Conservation (phyloP, 306 rosid genomes). For the Morella rubra region DNA sequence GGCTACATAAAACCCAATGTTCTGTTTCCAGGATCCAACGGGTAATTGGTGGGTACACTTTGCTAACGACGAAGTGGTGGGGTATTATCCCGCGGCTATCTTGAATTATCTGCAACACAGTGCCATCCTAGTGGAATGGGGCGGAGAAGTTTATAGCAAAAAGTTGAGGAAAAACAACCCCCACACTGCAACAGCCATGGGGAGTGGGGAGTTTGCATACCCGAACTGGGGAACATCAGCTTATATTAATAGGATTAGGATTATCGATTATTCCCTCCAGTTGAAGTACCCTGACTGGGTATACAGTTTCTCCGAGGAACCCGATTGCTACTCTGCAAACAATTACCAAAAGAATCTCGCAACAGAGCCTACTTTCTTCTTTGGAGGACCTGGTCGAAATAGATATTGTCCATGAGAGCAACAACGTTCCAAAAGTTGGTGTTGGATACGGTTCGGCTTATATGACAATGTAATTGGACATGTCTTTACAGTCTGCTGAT, state of each 20-base stretch:
- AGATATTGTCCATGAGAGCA: slow-evolving; percentile 39
- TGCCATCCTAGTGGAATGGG: slow-evolving; percentile 60
- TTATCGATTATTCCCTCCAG: slow-evolving; percentile 42
- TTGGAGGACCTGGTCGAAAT: slow-evolving; percentile 56
- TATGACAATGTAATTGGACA: no score
- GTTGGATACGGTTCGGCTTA: no score
- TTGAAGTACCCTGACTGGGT: slow-evolving; percentile 48
- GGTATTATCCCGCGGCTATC: slow-evolving; percentile 51
- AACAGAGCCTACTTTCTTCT: slow-evolving; percentile 46
- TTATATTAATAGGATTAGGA: slow-evolving; percentile 35
- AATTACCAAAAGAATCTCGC: slow-evolving; percentile 13
- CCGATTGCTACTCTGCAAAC: slow-evolving; percentile 39
- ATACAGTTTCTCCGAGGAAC: slow-evolving; percentile 25
- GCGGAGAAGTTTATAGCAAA: slow-evolving; percentile 61
- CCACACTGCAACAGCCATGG: slow-evolving; percentile 65
- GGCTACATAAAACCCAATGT: not conserved
- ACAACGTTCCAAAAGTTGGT: no score
- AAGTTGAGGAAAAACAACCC: slow-evolving; percentile 32
- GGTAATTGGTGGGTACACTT: slow-evolving; percentile 64
- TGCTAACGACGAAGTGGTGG: slow-evolving; percentile 21
- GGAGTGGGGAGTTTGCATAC: slow-evolving; percentile 50
- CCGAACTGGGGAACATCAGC: slow-evolving; percentile 21
- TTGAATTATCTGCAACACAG: slow-evolving; percentile 25
- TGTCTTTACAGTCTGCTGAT: no score
- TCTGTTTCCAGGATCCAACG: slow-evolving; percentile 31